Percentiles rank a stretch among this genome's conserved stretches.
Evolutionary conservation across 2,329 filamentous ascomycete genomes (phyloP).

Genomic region (Mollisia scopiformis): DNA sequence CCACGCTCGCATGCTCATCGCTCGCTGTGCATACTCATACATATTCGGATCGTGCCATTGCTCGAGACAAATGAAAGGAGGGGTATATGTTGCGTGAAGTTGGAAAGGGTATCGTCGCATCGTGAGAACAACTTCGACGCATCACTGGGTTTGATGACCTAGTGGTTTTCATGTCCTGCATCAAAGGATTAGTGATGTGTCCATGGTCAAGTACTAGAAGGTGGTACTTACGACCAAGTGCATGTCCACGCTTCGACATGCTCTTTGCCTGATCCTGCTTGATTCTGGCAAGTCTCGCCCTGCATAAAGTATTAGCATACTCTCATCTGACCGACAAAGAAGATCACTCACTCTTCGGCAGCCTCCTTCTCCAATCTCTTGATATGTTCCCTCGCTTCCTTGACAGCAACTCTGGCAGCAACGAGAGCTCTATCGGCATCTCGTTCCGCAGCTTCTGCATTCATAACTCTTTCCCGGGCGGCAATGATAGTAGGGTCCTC

Average conservation of each 20-base stretch:
- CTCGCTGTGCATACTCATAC: too few relatives aligned
- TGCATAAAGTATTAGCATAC: neutral
- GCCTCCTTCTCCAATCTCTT: slow-evolving; percentile 67
- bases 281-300: slow-evolving; percentile 15
- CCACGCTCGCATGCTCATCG: too few relatives aligned
- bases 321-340: neutral
- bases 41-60: too few relatives aligned
- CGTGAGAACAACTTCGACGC: neutral
- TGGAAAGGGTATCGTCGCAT: neutral
- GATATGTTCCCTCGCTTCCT: slow-evolving; percentile 66
- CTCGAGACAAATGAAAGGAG: neutral
- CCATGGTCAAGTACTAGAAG: neutral
- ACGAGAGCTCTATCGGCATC: slow-evolving; percentile 67
- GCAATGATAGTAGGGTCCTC: slow-evolving; percentile 65
- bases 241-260: slow-evolving; percentile 14
- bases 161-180: slow-evolving; percentile 1
- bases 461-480: slow-evolving; percentile 63
- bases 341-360: slow-evolving; percentile 4
- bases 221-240: slow-evolving; percentile 9
- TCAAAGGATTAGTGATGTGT: neutral
- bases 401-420: slow-evolving; percentile 59
- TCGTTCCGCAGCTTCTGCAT: slow-evolving; percentile 64
- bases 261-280: slow-evolving; percentile 15
- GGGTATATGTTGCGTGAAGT: neutral
- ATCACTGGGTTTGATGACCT: neutral